Conservation (phyloP, 2,329 filamentous ascomycete species). For the Botrytis fragariae region DNA sequence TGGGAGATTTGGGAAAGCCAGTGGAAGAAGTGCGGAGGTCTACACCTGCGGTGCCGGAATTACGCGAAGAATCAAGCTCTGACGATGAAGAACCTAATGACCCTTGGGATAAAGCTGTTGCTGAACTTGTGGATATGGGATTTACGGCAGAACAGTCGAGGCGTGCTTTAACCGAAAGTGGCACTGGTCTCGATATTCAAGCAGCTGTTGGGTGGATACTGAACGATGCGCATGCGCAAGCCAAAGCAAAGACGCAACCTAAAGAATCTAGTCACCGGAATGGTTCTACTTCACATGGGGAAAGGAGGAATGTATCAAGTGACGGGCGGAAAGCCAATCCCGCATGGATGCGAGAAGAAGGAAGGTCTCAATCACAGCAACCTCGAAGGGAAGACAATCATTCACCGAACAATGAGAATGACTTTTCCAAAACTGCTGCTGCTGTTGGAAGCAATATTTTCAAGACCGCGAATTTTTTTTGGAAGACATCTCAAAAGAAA, state of each 20-base stretch:
- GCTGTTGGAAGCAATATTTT: conserved; percentile 80
- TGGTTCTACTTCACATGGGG: conserved; percentile 31
- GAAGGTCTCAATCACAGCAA: conserved; percentile 44
- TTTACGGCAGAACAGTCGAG: conserved; percentile 84
- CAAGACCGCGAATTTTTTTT: conserved; percentile 91
- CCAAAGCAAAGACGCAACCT: conserved; percentile 67
- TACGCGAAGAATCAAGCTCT: conserved; percentile 27
- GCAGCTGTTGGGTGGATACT: conserved; percentile 84
- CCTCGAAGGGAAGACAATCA: conserved; percentile 51
- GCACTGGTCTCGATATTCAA: conserved; percentile 76
- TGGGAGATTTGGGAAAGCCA: conserved; percentile 62
- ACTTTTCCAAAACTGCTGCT: conserved; percentile 77
- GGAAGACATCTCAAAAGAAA: conserved; percentile 92
- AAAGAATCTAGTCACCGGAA: conserved; percentile 37
- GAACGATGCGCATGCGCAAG: conserved; percentile 76
- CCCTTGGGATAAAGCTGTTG: conserved; percentile 74
- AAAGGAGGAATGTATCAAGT: conserved; percentile 31
- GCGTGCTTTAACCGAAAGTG: conserved; percentile 75
- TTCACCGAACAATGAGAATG: conserved; percentile 61
- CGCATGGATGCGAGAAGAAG: conserved; percentile 62
- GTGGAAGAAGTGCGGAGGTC: conserved; percentile 60
- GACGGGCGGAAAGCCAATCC: conserved; percentile 45
- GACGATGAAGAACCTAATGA: conserved; percentile 46
- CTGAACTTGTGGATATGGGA: conserved; percentile 91
- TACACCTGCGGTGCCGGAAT: conserved; percentile 36